Base-by-base conservation (phyloP, 2,329 filamentous ascomycete species). In the Aspergillus novofumigatus region DNA sequence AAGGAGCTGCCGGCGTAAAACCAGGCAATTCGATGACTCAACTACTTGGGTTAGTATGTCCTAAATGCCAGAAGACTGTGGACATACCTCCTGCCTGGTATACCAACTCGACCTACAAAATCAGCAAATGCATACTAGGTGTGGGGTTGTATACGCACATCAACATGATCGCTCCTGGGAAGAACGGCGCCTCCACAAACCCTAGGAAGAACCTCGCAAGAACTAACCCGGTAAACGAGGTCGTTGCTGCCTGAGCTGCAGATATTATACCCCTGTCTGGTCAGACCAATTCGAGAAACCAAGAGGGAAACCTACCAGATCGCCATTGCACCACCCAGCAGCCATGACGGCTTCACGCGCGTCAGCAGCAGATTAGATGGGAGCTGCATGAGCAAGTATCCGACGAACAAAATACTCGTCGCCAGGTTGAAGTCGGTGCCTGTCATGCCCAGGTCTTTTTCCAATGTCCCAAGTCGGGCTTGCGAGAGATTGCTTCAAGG, bases 101-200 rank as follows among this genome's bases (percentile, higher is more conserved):
- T 89, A 89, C 84, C 85, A 88, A 68, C 86, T 86, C 2, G 84
- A 86, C 67, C 67, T 69, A 38, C 21, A 35, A n/a, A 20, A 2
- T 57, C 47, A 57, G 51, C 48, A 20, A 1, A 3, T 35, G 3
- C 10, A 6, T 25, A 26, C 2, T 5, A 23, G 20, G 1, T 6
- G 4, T 6, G 6, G 10, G 10, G 6, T 21, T 21, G 6, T 9
- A 11, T 3, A 52, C 59, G 50, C 52, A 68, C 50, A 88, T 78
- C 49, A 88, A 81, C 54, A 87, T 77, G 6, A 88, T 77, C 0
- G 83, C 83, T 44, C 86, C 86, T 0, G 86, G 86, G 14, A 87
- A 75, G 70, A 87, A 87, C 0, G 73, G 74, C 1, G 69, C 71
- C 51, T 75, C 72, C 3, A 71, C 65, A 51, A 74, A 68, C 26